Evolutionary conservation across 805 yeast genomes (phyloP), one percentile per base, ranked within the genome.

Genomic region (Myxozyma vanderwaltii): DNA sequence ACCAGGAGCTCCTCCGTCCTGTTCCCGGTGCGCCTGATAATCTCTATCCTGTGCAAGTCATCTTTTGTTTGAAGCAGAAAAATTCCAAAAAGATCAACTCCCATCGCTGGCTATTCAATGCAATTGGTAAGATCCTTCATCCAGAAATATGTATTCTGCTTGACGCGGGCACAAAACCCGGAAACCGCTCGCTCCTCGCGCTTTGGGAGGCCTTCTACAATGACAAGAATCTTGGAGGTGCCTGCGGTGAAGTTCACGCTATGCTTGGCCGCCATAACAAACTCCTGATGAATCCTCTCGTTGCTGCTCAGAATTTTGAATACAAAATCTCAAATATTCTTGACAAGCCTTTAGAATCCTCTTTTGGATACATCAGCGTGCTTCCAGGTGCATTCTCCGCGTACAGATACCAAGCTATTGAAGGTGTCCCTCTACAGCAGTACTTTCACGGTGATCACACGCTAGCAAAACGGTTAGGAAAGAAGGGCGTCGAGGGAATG

Each of bases 91-190:
- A 92, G 70, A 92, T 92, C 72, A 92, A 92, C 73, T 90, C 97
- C 2, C 99, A 92, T 75, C 81, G 97, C 68, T 92, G 99, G 99
- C 91, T 95, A 31, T 85, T 92, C 74, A 94, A 92, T 73, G 95
- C 96, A 1, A 89, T 92, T 76, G 89, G 91, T 13, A 88, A 91
- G 35, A 79, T 87, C 31, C 75, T 92, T 54, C 80, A 87, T 53
- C 98, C 99, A 2, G 85, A 84, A 52, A 87, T 91, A 26, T 88
- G 94, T 27, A 85, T 89, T 62, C 77, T 92, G 54, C 76, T 94
- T 54, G 98, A 94, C 75, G 96, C 96, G 23, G 99, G 99, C 68
- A 92, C 99, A 0, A 86, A 86, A 72, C 97, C 98, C 1, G 82
- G 88, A 3, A 81, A 83, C 63, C 89, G 88, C 66, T 86, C 97